Percentiles rank a stretch among this genome's conserved stretches.
These are phyloP conservation scores for Fusarium sp. DNA, from an alignment of 2,329 filamentous ascomycete genomes.

Conservation along the genomic window DNA sequence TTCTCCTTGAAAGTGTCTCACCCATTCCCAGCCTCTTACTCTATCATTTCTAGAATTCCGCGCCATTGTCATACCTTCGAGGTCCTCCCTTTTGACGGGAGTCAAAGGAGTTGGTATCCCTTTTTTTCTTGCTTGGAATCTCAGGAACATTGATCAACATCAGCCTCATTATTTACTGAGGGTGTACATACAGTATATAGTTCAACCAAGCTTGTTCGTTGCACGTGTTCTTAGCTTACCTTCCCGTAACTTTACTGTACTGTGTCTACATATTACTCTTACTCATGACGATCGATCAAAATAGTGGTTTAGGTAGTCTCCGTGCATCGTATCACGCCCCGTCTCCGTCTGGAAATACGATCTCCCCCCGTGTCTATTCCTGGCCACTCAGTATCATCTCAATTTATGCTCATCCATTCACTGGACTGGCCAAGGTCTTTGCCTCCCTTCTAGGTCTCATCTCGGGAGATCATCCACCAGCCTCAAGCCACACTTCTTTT, in stretches of 20 bases:
- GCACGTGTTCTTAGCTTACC: conserved; percentile 8
- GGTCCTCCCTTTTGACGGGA: conserved; percentile 27
- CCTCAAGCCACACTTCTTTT: conserved; percentile 27
- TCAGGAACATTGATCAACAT: conserved; percentile 15
- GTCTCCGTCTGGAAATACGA: conserved; percentile 15
- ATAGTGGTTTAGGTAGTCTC: neutral
- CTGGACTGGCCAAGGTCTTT: conserved; percentile 16
- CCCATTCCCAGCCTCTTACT: conserved; percentile 34
- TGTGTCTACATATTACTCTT: neutral
- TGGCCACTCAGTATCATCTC: conserved; percentile 3
- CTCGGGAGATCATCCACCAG: conserved; percentile 32
- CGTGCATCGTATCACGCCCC: conserved; percentile 23
- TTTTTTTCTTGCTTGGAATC: conserved; percentile 18
- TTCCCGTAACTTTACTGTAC: neutral
- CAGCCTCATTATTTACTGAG: conserved; percentile 10
- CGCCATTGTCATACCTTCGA: conserved; percentile 35
- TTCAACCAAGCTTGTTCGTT: conserved; percentile 27
- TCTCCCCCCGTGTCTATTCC: conserved; percentile 32
- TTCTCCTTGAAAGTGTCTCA: conserved; percentile 33
- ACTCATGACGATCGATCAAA: conserved; percentile 9
- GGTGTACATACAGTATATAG: neutral
- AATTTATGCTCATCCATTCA: conserved; percentile 17
- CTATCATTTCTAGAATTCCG: conserved; percentile 24
- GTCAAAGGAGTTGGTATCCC: conserved; percentile 26
- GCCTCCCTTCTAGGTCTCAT: neutral